Percentiles rank a stretch among this genome's conserved stretches.
Conservation (phyloP, 495 filamentous ascomycete genomes). For the Talaromyces adpressus region DNA sequence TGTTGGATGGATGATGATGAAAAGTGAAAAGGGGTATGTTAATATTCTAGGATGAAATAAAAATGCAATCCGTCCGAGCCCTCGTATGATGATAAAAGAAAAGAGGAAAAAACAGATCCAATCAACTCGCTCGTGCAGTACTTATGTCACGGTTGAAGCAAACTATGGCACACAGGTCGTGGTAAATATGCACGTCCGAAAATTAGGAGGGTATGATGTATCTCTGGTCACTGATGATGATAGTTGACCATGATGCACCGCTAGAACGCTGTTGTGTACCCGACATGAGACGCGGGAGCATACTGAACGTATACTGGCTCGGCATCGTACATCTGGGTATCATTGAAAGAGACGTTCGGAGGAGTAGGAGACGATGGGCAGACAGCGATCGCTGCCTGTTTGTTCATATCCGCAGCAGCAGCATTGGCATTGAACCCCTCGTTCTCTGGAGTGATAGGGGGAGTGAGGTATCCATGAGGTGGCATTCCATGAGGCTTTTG, state of each 20-base stretch:
- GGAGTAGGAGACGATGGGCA: constrained; percentile 36
- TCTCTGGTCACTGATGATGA: not conserved
- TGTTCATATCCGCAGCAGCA: constrained; percentile 19
- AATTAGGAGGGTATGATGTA: not conserved
- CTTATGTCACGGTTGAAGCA: constrained; percentile 2
- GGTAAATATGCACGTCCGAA: not conserved
- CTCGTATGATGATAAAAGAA: constrained; percentile 6
- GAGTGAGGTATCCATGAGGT: constrained; percentile 81
- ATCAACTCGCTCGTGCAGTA: constrained; percentile 2
- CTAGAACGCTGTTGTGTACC: constrained; percentile 28
- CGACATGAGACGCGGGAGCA: constrained; percentile 30
- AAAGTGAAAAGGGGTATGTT: constrained; percentile 10
- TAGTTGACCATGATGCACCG: not conserved
- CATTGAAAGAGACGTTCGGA: constrained; percentile 33
- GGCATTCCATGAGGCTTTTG: constrained; percentile 68
- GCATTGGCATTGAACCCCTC: constrained; percentile 40
- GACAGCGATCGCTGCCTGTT: constrained; percentile 18
- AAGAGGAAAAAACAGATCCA: constrained; percentile 4
- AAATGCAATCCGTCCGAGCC: constrained; percentile 5
- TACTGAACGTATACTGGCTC: constrained; percentile 25
- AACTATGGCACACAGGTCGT: constrained; percentile 9
- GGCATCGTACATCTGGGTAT: constrained; percentile 31
- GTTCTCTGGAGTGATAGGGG: constrained; percentile 91
- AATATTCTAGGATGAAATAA: constrained; percentile 11
- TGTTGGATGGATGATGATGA: constrained; percentile 2